Evolutionary conservation across 2,329 filamentous ascomycete species (phyloP), one percentile per base, ranked within the genome.

Genomic region (Colletotrichum lupini): DNA sequence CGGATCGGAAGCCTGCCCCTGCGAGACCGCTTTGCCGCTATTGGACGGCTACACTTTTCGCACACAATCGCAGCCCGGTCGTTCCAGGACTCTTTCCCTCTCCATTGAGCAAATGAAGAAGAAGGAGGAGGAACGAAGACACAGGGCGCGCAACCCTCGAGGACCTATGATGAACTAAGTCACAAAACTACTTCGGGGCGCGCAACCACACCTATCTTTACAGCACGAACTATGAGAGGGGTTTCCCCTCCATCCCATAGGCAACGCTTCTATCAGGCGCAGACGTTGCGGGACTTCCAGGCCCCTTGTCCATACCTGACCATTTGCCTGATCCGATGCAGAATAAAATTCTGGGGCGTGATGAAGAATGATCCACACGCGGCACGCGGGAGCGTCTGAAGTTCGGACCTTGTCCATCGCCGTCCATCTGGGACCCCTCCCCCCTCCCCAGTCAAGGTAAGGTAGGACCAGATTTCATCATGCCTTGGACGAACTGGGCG

Each of bases 1-100:
- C 11, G 53, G 42, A 62, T 56, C 60, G 58, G 28, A 64, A 46
- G 37, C 19, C 56, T 37, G 30, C 30, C 69, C 58, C 37, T 61
- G 57, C 57, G 42, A 52, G 22, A 37, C 16, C 35, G 32, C 28
- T 22, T 46, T 67, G 30, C 53, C 55, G 42, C 35, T 37, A 59
- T 35, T 42, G n/a, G 59, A 42, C 19, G 35, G 14, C 26, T 55
- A 22, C 52, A 22, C 19, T 12, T 35, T 35, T 35, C 32, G 32
- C 32, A 35, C 32, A 35, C 32, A 46, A 37, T 26, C 32, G 12
- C 14, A 42, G 37, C 37, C 37, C 37, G 37, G 37, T 16, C 37
- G 37, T 42, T 42, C 12, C 14, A 42, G 37, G 37, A 42, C 37
- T 42, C 37, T 42, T 42, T 42, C 14, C 14, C 37, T 42, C 37